Conservation (phyloP, 1,284 basidiomycete genomes). For the Boletus holoroseus region DNA sequence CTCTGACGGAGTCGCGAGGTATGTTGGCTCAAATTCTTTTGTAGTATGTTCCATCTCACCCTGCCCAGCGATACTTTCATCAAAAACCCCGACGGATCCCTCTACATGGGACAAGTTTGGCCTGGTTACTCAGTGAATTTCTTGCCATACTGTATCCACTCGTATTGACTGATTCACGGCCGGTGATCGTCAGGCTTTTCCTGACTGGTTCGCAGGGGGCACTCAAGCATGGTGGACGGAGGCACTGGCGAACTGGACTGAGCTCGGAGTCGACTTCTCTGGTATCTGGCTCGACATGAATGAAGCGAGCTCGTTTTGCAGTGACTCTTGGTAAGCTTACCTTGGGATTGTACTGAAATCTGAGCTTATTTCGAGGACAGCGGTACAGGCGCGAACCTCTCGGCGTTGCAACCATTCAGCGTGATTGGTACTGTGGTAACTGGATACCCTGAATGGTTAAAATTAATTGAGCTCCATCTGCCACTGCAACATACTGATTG, state of each 20-base stretch:
- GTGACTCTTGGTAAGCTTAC: conserved; percentile 52
- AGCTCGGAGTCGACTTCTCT: conserved; percentile 54
- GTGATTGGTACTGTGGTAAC: conserved; percentile 44
- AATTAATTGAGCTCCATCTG: neutral
- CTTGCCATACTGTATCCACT: neutral
- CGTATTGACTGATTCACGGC: neutral
- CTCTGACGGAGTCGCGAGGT: conserved; percentile 40
- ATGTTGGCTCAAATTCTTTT: conserved; percentile 10
- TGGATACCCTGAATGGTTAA: conserved; percentile 60
- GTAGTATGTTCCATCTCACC: neutral
- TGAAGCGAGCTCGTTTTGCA: conserved; percentile 60
- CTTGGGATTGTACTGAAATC: neutral
- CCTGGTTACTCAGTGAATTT: conserved; percentile 45
- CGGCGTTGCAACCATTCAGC: conserved; percentile 34
- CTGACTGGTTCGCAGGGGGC: conserved; percentile 64
- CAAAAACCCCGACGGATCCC: conserved; percentile 60
- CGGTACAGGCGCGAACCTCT: conserved; percentile 50
- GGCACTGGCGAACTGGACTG: conserved; percentile 55
- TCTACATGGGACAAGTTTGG: conserved; percentile 66
- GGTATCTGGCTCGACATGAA: conserved; percentile 80
- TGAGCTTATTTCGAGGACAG: conserved; percentile 29
- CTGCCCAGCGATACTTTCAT: conserved; percentile 52
- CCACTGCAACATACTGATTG: neutral
- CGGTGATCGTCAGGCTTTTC: conserved; percentile 44
- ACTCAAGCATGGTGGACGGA: conserved; percentile 57